Evolutionary conservation across 306 rosid species (phyloP), one percentile per base, ranked within the genome.

Genomic region (Morella rubra): DNA sequence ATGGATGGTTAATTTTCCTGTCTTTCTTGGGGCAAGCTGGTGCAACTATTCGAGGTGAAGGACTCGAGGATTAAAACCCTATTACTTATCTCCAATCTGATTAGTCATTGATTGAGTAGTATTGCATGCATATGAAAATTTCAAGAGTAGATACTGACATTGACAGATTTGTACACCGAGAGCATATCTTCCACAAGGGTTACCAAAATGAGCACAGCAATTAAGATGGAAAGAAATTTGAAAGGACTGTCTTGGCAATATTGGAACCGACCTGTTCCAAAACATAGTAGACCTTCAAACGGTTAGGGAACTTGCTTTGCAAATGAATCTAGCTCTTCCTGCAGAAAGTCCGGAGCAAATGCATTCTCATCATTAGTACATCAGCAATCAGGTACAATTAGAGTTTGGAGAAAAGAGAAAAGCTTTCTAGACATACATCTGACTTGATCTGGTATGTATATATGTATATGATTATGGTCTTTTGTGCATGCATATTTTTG

Each of bases 301-400:
- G 79, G 14, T 53, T 56, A 40, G 88, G 78, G 65, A 40, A 82
- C 8, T 27, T 67, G 55, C 19, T n/a, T 56, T 0, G 86, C 86
- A 37, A 79, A 82, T 37, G 10, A 24, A 37, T 84, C 90, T 60
- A 87, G 66, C 76, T 87, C 90, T 74, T 84, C 78, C 90, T 84
- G 88, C 80, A 77, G 24, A 65, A 66, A 66, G 71, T 66, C 50
- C 71, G 9, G 11, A 42, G 42, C 3, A 42, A 66, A n/a, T 66
- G 14, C 27, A 16, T 44, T 66, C 8, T 10, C 49, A 42, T 66
- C 50, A 41, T 12, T 41, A 42, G 10, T 18, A 3, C 24, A 65
- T 16, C 49, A 18, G 13, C 37, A 3, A 32, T 32, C 37, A 32
- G 37, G 37, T 32, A 32, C 2, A 32, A 32, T 32, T 32, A 32